Base-by-base conservation (phyloP, 2,329 filamentous ascomycete species). In the Verruconis gallopava region DNA sequence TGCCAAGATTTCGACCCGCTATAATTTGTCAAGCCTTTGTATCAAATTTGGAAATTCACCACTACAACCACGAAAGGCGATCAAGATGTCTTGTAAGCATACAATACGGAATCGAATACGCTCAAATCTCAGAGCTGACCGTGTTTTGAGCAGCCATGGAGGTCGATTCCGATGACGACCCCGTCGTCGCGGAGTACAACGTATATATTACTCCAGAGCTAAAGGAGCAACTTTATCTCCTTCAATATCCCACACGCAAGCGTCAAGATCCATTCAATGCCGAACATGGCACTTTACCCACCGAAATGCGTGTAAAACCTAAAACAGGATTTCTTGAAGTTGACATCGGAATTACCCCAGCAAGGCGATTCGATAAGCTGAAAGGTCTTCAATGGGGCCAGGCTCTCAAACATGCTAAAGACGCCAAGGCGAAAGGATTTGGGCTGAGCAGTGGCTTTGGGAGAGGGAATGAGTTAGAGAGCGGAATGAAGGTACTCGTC, bases 191-290 rank as follows among this genome's bases (percentile, higher is more conserved):
- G 21, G 64, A 68, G 51, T 96, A 94, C 72, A 75, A 85, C 55
- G 77, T 96, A 60, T 89, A 81, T 64, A 77, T 94, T 56, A 94
- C 88, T 51, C 81, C 44, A 11, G 72, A 79, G 50, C 74, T 86
- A 46, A 43, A 53, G 42, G 58, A 65, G 45, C 58, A 66, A 50
- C 59, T 69, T 36, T 80, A 89, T 53, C 74, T 96, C 48, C 74
- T 98, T 36, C 88, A 96, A 65, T 93, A 93, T 60, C 81, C 88
- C 19, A 88, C 88, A 62, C 81, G 84, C 48, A 69, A 70, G 30
- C 68, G 75, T 44, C 68, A 73, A 32, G 72, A 79, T 48, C 69
- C 74, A 4, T 81, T 82, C 61, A 73, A 73, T 42, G 69, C 74
- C 17, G 56, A 62, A 11, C 62, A 65, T 40, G 63, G 65, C 13